Evolutionary conservation across 352 stramenopile species (phyloP), one percentile per base, ranked within the genome.

Genomic region (Globisporangium cystogenes): DNA sequence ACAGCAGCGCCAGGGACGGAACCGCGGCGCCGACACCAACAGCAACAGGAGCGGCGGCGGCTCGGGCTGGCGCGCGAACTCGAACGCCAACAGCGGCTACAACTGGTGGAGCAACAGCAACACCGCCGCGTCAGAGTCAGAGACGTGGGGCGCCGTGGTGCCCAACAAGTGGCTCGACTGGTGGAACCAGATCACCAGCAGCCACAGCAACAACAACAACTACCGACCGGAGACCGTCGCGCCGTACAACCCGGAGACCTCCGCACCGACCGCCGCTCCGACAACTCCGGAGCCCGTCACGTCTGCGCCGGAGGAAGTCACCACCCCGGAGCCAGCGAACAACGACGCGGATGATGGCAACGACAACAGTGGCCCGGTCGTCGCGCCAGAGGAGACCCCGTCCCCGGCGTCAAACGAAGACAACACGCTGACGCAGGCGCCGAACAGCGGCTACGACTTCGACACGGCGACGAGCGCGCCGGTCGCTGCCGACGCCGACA

Each of bases 181-280:
- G 51, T 57, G 51, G 51, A 57, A 57, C 51, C 26, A 47, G 18
- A 41, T 48, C 29, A 57, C 39, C 18, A 50, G 15, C 41, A 50
- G 37, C 40, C 39, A 55, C 29, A 40, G 24, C 26, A 55, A 55
- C 50, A 55, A 55, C 50, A 55, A 57, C 51, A 57, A 57, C 51
- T 50, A 57, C 51, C n/a, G 18, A 3, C 51, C 51, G 5, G 56
- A 27, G 29, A 57, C 61, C 27, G 65, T 53, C 20, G 43, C 52
- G 6, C 58, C 51, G 18, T 57, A 50, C 51, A 57, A 73, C 35
- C 46, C 56, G 33, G 55, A 62, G 33, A 45, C 53, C 2, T 23
- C 45, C 0, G 51, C 40, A n/a, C n/a, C n/a, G 15, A 45, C 53
- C 0, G 45, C 51, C 1, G 51, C 65, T 5, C 39, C 57, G 26